Percentiles rank a stretch among this genome's conserved stretches.
Evolutionary conservation across 495 filamentous ascomycete genomes (phyloP).

Genomic region (Aspergillus homomorphus): DNA sequence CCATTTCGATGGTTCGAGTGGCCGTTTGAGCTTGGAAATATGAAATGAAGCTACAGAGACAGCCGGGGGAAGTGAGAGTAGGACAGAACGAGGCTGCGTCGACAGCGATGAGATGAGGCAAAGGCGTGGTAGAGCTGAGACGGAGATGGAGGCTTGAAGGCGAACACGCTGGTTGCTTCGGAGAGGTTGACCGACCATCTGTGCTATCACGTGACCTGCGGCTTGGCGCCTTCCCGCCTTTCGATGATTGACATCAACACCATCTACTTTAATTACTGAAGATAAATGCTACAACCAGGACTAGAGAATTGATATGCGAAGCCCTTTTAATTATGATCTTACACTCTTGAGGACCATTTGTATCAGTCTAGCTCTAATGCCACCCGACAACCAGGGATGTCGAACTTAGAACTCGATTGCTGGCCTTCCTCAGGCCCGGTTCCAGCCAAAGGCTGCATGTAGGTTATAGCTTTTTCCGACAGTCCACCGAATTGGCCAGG

Average conservation of each 20-base stretch:
- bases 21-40: constrained; percentile 12
- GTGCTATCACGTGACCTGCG: constrained; percentile 21
- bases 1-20: constrained; percentile 46
- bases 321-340: neutral
- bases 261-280: neutral
- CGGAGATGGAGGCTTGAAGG: constrained; percentile 38
- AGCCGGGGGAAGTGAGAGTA: neutral
- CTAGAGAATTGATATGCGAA: neutral
- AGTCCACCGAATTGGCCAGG: constrained; percentile 46
- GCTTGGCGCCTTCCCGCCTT: constrained; percentile 30
- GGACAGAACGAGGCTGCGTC: constrained; percentile 25
- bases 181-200: constrained; percentile 21
- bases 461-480: constrained; percentile 50
- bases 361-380: constrained; percentile 18
- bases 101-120: constrained; percentile 30
- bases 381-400: constrained; percentile 40
- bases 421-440: constrained; percentile 3
- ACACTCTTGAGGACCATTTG: neutral
- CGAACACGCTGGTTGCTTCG: constrained; percentile 42
- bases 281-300: neutral
- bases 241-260: neutral
- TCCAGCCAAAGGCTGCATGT: constrained; percentile 28
- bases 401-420: constrained; percentile 37
- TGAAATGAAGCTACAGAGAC: constrained; percentile 10
- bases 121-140: constrained; percentile 31